Conservation (phyloP, 139 green algal species). For the Prasinococcaceae sp. region DNA sequence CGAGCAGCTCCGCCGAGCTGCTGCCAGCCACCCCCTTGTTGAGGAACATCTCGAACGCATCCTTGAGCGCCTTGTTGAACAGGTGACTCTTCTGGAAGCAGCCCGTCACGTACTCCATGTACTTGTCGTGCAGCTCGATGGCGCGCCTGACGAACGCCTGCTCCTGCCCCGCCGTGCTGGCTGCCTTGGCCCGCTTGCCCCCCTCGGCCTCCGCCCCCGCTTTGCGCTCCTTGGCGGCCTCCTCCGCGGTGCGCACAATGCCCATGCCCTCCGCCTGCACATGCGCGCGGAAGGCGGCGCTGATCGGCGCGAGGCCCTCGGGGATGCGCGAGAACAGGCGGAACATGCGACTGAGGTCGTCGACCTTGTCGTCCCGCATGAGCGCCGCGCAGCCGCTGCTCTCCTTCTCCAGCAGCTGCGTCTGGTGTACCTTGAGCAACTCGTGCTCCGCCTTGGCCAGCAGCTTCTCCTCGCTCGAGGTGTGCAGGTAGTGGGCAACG, state of each 20-base stretch:
- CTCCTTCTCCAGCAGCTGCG: constrained; percentile 87
- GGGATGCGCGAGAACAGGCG: constrained; percentile 84
- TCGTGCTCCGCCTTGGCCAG: constrained; percentile 71
- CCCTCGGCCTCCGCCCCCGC: constrained; percentile 28
- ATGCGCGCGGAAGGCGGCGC: constrained; percentile 48
- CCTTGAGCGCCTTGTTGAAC: constrained; percentile 96
- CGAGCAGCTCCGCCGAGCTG: constrained; percentile 89
- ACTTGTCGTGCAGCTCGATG: constrained; percentile 94
- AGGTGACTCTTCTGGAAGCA: constrained; percentile 60
- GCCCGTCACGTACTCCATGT: constrained; percentile 40
- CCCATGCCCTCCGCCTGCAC: constrained; percentile 25
- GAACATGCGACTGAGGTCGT: constrained; percentile 92
- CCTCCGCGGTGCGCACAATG: constrained; percentile 18
- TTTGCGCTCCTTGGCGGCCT: constrained; percentile 8
- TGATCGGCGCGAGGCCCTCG: constrained; percentile 80
- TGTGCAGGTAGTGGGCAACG: constrained; percentile 83
- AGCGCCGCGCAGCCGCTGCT: constrained; percentile 68
- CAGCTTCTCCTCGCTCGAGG: constrained; percentile 65
- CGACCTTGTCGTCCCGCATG: constrained; percentile 83
- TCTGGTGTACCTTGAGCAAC: constrained; percentile 71
- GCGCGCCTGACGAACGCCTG: constrained; percentile 76
- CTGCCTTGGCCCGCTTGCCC: too few relatives aligned
- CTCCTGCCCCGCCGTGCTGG: constrained; percentile 54
- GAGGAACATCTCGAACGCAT: constrained; percentile 96
- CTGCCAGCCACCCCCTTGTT: constrained; percentile 83